Conservation (phyloP, 2,329 filamentous ascomycete genomes). For the Neonectria faginata region DNA sequence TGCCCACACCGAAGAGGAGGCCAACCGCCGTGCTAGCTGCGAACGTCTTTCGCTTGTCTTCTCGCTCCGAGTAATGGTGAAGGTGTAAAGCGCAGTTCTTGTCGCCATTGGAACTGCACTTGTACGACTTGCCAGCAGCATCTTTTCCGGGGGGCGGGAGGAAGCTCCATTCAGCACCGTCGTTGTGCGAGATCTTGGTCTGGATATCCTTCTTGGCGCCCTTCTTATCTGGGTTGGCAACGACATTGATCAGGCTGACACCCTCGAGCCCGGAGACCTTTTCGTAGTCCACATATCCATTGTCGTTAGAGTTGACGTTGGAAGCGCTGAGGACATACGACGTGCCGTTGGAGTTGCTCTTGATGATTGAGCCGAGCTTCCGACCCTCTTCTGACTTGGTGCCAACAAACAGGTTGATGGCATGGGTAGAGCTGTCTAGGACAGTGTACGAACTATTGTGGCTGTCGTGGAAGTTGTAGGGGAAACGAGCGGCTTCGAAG, state of each 20-base stretch:
- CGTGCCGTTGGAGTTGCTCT: slow-evolving; percentile 98
- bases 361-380: slow-evolving; percentile 88
- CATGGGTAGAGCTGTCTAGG: slow-evolving; percentile 92
- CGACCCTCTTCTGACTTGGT: slow-evolving; percentile 74
- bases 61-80: slow-evolving; percentile 93
- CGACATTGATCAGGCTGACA: slow-evolving; percentile 86
- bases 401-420: slow-evolving; percentile 93
- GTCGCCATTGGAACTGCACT: slow-evolving; percentile 70
- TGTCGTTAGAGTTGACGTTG: slow-evolving; percentile 82
- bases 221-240: slow-evolving; percentile 77
- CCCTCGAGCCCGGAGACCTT: slow-evolving; percentile 94
- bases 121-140: slow-evolving; percentile 76
- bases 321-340: slow-evolving; percentile 88
- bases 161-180: slow-evolving; percentile 87
- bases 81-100: slow-evolving; percentile 87
- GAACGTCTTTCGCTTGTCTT: slow-evolving; percentile 84
- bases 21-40: slow-evolving; percentile 90
- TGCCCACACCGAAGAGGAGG: slow-evolving; percentile 90
- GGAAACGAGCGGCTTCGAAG: slow-evolving; percentile 89
- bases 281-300: slow-evolving; percentile 92
- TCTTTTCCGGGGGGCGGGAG: slow-evolving; percentile 79
- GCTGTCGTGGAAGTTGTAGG: slow-evolving; percentile 81
- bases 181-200: slow-evolving; percentile 95
- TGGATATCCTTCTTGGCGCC: slow-evolving; percentile 89
- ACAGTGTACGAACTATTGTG: slow-evolving; percentile 91